Evolutionary conservation across 164 flowering plant genomes (phyloP), one percentile per base, ranked within the genome.

Genomic region (Stephania japonica): DNA sequence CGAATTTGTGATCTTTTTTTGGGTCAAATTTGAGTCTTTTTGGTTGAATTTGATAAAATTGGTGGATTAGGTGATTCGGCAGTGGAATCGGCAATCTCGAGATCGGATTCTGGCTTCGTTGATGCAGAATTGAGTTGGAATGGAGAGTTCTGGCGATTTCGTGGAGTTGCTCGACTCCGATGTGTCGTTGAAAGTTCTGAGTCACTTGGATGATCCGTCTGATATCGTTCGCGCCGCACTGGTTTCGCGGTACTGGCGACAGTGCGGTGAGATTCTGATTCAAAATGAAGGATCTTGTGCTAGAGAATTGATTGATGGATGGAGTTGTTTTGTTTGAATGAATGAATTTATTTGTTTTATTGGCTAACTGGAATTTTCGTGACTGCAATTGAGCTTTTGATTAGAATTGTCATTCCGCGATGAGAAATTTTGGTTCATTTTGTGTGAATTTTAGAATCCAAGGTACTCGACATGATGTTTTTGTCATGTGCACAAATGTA

Each of bases 231-330:
- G 88, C 65, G 82, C 78, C 50, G 72, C 86, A 77, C 32, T 75
- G 16, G 93, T 91, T 49, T 93, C 98, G 1, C 85, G 82, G n/a
- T 71, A 73, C 14, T 93, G 95, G 97, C 86, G 82, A 68, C 79
- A 81, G 1, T 88, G 82, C 71, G 92, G 98, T 93, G 72, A 82
- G 38, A 32, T 32, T 32, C 38, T 32, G 4, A 2, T 32, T 32
- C 38, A 2, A 2, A 32, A 0, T 32, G 38, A 32, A 32, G 38
- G 38, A 32, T 32, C 4, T 32, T 32, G 38, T 32, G 38, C 2
- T 32, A n/a, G n/a, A n/a, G n/a, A n/a, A n/a, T 32, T 32, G 38
- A 4, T 32, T 32, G 1, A 32, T 50, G 10, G 16, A 2, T 49
- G 12, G 14, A 49, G 18, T 50, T 50, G 18, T 50, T 50, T 50